phyloP scores from a whole-genome alignment of 1,139 yeast genomes.

The Arxiozyma slooffiae region DNA sequence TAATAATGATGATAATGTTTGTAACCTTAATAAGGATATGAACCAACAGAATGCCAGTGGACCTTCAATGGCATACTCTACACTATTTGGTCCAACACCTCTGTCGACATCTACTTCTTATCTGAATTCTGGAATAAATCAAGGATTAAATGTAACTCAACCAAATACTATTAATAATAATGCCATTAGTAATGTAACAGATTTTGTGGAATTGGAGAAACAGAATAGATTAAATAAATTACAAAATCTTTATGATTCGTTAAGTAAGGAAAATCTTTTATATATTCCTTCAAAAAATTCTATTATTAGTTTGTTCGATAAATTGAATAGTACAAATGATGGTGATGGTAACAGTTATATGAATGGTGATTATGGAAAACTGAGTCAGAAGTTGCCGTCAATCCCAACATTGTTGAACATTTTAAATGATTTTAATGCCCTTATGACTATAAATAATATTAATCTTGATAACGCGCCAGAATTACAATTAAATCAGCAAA shows the following conservation, averaged over 20 bases:
- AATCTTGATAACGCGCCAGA: constrained; percentile 26
- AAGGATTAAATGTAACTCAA: constrained; percentile 10
- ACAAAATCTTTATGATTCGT: constrained; percentile 18
- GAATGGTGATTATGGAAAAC: not conserved
- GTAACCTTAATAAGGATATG: not conserved
- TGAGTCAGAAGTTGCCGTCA: constrained; percentile 19
- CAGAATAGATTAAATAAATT: constrained; percentile 16
- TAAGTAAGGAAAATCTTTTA: constrained; percentile 20
- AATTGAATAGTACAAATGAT: constrained; percentile 9
- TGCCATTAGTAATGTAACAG: not conserved
- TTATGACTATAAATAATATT: constrained; percentile 23
- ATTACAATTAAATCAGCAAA: constrained; percentile 24
- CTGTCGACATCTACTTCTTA: not conserved
- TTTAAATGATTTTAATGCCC: constrained; percentile 26
- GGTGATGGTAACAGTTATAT: constrained; percentile 2
- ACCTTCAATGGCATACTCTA: constrained; percentile 9
- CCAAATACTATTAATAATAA: not conserved
- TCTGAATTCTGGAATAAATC: not conserved
- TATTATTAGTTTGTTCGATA: constrained; percentile 21
- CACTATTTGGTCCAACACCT: constrained; percentile 18
- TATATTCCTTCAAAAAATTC: constrained; percentile 24
- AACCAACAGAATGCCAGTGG: not conserved
- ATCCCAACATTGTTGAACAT: constrained; percentile 21
- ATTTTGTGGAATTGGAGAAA: constrained; percentile 15
- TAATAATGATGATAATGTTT: not conserved